phyloP scores from a whole-genome alignment of 108 stramenopile genomes.

The Skeletonema marinoi region DNA sequence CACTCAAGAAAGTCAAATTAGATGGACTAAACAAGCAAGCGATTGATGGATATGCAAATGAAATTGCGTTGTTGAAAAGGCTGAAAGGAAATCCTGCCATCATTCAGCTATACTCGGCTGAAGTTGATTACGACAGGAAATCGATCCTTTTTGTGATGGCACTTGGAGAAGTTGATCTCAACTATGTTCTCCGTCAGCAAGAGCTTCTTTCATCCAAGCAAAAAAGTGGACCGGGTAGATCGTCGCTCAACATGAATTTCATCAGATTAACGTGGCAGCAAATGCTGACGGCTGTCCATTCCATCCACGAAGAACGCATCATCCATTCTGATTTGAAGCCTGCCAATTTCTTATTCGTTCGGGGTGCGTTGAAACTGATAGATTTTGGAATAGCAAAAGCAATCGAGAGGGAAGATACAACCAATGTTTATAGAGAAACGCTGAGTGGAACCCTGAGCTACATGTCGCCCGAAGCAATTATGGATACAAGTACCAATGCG shows the following conservation, averaged over 20 bases:
- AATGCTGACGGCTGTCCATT: conserved; percentile 97
- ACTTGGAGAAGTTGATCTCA: conserved; percentile 95
- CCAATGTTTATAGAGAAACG: conserved; percentile 96
- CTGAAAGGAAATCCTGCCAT: conserved; percentile 92
- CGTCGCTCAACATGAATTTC: conserved; percentile 91
- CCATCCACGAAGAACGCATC: conserved; percentile 96
- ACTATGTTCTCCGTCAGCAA: conserved; percentile 89
- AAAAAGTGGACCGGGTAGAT: conserved; percentile 29
- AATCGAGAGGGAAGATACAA: conserved; percentile 94
- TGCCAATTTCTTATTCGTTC: conserved; percentile 90
- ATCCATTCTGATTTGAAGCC: conserved; percentile 94
- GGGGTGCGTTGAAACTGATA: conserved; percentile 96
- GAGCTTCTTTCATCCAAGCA: conserved; percentile 35
- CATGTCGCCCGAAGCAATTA: conserved; percentile 97
- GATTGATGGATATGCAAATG: conserved; percentile 96
- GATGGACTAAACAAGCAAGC: conserved; percentile 79
- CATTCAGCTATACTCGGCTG: conserved; percentile 89
- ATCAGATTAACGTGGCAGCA: conserved; percentile 98
- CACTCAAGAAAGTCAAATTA: conserved; percentile 96
- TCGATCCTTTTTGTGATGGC: conserved; percentile 94
- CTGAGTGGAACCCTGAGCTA: conserved; percentile 99
- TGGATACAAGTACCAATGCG: conserved; percentile 81
- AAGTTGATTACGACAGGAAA: conserved; percentile 85
- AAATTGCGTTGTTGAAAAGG: conserved; percentile 89
- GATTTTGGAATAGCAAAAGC: conserved; percentile 99